Evolutionary conservation across 1,284 basidiomycete species (phyloP), one percentile per base, ranked within the genome.

Genomic region (Pseudozyma pruni): DNA sequence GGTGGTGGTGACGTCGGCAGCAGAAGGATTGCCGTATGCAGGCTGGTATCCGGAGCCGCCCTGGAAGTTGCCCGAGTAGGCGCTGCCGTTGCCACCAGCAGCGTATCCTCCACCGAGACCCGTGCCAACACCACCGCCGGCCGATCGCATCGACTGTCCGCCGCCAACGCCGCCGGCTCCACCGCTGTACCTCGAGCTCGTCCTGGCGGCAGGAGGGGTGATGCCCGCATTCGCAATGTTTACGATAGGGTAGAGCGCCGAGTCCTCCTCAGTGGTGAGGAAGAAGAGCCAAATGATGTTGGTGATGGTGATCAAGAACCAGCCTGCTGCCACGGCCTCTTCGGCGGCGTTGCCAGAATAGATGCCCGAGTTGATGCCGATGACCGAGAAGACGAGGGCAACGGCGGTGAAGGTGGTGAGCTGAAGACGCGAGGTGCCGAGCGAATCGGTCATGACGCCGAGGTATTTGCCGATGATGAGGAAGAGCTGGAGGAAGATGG

Each of bases 231-330:
- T 92, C 53, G 93, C 92, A 72, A 89, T 87, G 83, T 93, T 93
- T 87, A 97, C 91, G 60, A 95, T 76, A 82, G 92, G 87, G 53
- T 92, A 87, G 45, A 89, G 84, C 71, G 92, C 88, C 1, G 93
- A 91, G 80, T 94, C 93, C 76, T 97, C 94, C 81, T 97, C 94
- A 1, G 93, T 91, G 5, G 94, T 95, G 83, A 98, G 93, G 86
- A 92, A 97, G 66, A 98, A 87, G 19, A 96, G 88, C 94, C 94
- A 98, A 64, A 98, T 84, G 80, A 98, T 84, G 76, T 87, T 85
- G 48, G 94, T 91, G 64, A 98, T 88, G 31, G 93, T 87, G 52
- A 95, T 88, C 68, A 98, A 88, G 77, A 98, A 88, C 91, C 92
- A 98, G 68, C 95, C 95, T 6, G 92, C 93, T 25, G 90, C 91